These are phyloP conservation scores for Globisporangium nodosum DNA, from an alignment of 352 stramenopile species.

Conservation along the genomic window DNA sequence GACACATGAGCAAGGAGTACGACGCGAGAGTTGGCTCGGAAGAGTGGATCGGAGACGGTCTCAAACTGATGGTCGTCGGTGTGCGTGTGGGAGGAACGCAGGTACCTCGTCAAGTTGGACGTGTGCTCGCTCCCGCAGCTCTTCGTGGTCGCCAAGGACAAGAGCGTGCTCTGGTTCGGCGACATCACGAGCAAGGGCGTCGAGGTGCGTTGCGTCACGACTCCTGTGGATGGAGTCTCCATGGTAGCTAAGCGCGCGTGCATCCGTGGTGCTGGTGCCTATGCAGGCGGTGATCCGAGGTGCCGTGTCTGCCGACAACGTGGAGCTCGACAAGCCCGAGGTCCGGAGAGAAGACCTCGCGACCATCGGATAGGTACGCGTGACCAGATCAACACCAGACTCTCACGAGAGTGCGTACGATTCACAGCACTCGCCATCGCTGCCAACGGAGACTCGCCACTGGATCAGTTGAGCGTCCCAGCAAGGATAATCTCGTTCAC, in stretches of 20 bases:
- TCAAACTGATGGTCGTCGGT: background rate
- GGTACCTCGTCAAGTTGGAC: constrained; percentile 64
- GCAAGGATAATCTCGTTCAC: constrained; percentile 31
- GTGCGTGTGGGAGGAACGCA: constrained; percentile 6
- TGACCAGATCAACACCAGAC: background rate
- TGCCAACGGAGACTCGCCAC: no score
- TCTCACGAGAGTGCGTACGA: background rate
- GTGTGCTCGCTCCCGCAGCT: constrained; percentile 44
- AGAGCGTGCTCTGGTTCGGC: constrained; percentile 55
- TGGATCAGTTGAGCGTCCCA: constrained; percentile 4
- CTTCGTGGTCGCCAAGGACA: constrained; percentile 58
- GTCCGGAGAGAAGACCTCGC: background rate
- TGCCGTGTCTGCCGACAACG: constrained; percentile 28
- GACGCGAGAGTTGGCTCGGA: constrained; percentile 1
- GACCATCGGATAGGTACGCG: background rate
- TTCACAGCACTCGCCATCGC: no score
- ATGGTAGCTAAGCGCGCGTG: no score
- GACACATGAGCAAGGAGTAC: constrained; percentile 64
- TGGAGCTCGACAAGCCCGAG: constrained; percentile 3
- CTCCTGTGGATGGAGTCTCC: background rate
- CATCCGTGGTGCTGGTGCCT: background rate
- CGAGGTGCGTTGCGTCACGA: constrained; percentile 20
- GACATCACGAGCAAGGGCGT: constrained; percentile 25
- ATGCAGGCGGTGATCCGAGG: constrained; percentile 25
- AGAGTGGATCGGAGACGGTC: background rate